Evolutionary conservation across 371 early-diverging fungal genomes (phyloP), one percentile per base, ranked within the genome.

Genomic region (Apophysomyces sp.): DNA sequence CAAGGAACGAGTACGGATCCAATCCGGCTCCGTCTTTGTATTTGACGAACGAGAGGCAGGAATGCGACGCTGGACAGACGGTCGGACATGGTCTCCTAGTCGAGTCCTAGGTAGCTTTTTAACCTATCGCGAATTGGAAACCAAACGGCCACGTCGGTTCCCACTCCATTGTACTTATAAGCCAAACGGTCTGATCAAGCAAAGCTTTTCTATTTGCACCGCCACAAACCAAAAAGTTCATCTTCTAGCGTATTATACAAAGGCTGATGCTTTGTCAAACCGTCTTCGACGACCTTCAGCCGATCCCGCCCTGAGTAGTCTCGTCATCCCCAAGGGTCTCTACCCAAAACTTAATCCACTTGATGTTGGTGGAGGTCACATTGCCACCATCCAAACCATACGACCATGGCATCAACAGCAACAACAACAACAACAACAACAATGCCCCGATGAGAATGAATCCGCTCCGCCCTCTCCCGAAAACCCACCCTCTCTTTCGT

Each of bases 11-110:
- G 74, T 76, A 18, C 74, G 79, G 9, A 92, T 95, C 62, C 82
- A 83, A n/a, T 92, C 95, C 4, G 95, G 95, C 0, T 89, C 93
- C 0, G 87, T 94, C 2, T 94, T 92, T 68, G 89, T 92, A 18
- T 94, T 90, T 86, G 92, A 93, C 69, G 94, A 94, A 78, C 82
- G 87, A 18, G 95, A 93, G 64, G 86, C 92, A 2, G 92, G 95
- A 0, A 94, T 95, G 86, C 78, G 90, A 56, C 81, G 95, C 12
- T 95, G 96, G 96, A 95, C 96, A 3, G 96, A 95, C 67, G 94
- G 94, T 12, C 84, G 89, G 51, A 88, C 88, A 44, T 94, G 94
- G 95, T 91, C 92, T 15, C 92, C 94, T 1, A 89, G 89, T 56
- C 83, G 95, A 32, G 90, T 91, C 1, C 77, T 85, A n/a, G 92